Conservation (phyloP, 441 rosid genomes). For the Geranium incanum region DNA sequence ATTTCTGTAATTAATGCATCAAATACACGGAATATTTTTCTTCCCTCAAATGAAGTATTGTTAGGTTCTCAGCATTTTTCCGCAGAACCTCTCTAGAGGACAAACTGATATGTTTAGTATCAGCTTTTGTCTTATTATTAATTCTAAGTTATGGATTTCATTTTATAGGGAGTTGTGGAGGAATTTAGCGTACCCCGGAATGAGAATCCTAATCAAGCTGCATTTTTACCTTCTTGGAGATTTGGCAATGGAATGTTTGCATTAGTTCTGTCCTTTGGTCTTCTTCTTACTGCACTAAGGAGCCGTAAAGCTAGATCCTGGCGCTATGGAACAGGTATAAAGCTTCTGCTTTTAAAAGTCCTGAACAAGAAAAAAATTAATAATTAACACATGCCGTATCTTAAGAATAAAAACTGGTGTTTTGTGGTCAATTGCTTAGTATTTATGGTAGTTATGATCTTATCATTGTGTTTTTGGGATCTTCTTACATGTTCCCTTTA, state of each 20-base stretch:
- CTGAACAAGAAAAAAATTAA: not conserved
- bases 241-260: conserved; percentile 86
- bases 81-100: not conserved
- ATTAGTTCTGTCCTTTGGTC: conserved; percentile 62
- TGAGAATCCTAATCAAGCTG: conserved; percentile 47
- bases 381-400: not conserved
- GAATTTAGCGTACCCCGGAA: conserved; percentile 62
- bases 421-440: too few relatives aligned
- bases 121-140: not conserved
- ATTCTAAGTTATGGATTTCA: conserved; percentile 12
- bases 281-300: conserved; percentile 56
- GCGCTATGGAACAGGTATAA: conserved; percentile 67
- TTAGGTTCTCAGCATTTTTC: not conserved
- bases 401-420: too few relatives aligned
- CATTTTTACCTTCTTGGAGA: conserved; percentile 59
- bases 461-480: too few relatives aligned
- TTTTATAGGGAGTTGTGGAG: conserved; percentile 60
- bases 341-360: conserved; percentile 8
- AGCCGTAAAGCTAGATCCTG: conserved; percentile 81
- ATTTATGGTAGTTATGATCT: too few relatives aligned
- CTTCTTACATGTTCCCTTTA: too few relatives aligned
- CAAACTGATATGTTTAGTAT: not conserved
- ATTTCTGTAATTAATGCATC: not conserved
- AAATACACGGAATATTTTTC: not conserved
- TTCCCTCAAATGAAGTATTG: not conserved